Base-by-base conservation (phyloP, 495 filamentous ascomycete species). In the Penicillium tannophilum region DNA sequence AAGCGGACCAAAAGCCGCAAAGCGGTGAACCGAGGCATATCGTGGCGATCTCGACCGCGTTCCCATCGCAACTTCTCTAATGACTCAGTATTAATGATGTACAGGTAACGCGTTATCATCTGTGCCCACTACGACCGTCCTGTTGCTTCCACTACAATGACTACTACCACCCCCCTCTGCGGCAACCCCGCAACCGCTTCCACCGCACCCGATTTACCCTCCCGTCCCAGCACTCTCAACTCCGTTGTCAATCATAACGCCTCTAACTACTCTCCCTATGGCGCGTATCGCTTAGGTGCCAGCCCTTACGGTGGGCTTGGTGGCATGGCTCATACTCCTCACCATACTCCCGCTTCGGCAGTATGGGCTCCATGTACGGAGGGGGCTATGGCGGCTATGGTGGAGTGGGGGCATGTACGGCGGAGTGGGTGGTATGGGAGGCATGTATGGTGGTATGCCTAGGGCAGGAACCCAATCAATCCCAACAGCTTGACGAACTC, bases 401-500 rank as follows among this genome's bases (percentile, higher is more conserved):
- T 12, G 82, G 87, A 17, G 77, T 78, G 70, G 72, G 10, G 87
- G 85, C 41, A 79, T 84, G 77, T 75, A 78, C 60, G 53, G 53
- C 17, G 53, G 53, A 17, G 47, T 55, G 53, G 54, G 54, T 26
- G 80, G 78, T 3, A 74, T 78, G 67, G 82, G 82, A 9, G 86
- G 85, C 41, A 83, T 87, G 81, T 81, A 83, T 59, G 82, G 82
- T 12, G 79, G 76, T 47, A 74, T 70, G 68, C 71, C 79, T 6
- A n/a, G 77, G 78, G 54, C 75, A 75, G 67, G 89, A 94, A 74
- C 91, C 90, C 14, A 96, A 97, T 72, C n/a, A 92, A 98, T 66
- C 91, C 92, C 8, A 91, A 92, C 65, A 97, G 91, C 74, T 76
- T 99, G 65, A 96, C 91, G 17, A 88, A 93, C 67, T 87, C 88